Conservation (phyloP, 2,329 filamentous ascomycete species). For the Pyrenochaeta sp. region DNA sequence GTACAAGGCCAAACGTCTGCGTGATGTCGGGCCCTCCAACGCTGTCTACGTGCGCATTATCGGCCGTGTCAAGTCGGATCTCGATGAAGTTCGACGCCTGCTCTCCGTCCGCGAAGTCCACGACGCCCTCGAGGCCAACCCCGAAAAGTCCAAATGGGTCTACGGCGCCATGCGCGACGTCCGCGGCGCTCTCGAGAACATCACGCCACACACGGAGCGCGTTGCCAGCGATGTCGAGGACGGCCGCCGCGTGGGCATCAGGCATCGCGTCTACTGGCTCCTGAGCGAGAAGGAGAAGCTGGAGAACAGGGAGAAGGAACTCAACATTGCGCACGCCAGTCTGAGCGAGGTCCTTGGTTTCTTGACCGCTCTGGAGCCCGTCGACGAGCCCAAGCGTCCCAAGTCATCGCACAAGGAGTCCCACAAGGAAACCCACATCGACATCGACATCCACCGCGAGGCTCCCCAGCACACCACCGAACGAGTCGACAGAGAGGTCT, state of each 20-base stretch:
- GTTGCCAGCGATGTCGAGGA: slow-evolving; percentile 44
- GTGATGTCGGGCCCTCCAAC: slow-evolving; percentile 47
- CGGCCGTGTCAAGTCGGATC: slow-evolving; percentile 45
- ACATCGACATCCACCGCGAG: slow-evolving; percentile 39
- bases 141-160: slow-evolving; percentile 49
- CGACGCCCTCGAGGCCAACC: slow-evolving; percentile 46
- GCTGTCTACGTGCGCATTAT: slow-evolving; percentile 50
- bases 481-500: slow-evolving; percentile 38
- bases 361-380: slow-evolving; percentile 43
- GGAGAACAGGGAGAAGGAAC: slow-evolving; percentile 47
- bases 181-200: slow-evolving; percentile 47
- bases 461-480: slow-evolving; percentile 30
- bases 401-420: slow-evolving; percentile 24
- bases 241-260: slow-evolving; percentile 45
- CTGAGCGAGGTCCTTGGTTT: slow-evolving; percentile 46
- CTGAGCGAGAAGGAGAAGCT: slow-evolving; percentile 51
- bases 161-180: slow-evolving; percentile 46
- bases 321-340: slow-evolving; percentile 42
- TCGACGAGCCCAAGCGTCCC: slow-evolving; percentile 28
- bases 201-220: slow-evolving; percentile 46
- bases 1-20: slow-evolving; percentile 44
- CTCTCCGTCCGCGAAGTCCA: slow-evolving; percentile 47
- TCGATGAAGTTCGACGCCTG: slow-evolving; percentile 48
- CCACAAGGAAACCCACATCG: slow-evolving; percentile 37
- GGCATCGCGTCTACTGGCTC: slow-evolving; percentile 48